These are phyloP conservation scores for Wickerhamomyces subpelliculosus DNA, from an alignment of 805 yeast genomes.

Conservation along the genomic window DNA sequence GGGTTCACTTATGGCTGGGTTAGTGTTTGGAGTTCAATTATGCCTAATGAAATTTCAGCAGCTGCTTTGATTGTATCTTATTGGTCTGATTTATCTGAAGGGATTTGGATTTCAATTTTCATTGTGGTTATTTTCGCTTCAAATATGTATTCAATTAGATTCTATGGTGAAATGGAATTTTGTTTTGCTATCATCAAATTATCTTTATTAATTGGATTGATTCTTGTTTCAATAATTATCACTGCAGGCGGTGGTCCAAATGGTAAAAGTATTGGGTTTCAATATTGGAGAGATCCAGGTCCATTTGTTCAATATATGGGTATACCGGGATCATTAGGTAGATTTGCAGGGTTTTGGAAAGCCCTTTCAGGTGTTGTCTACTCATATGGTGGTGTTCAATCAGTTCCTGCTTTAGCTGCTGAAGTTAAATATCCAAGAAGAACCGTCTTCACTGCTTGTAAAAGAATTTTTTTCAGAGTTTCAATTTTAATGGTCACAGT, in stretches of 20 bases:
- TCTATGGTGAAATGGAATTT: constrained; percentile 44
- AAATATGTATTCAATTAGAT: constrained; percentile 28
- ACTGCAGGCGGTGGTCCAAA: constrained; percentile 34
- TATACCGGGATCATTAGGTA: constrained; percentile 13
- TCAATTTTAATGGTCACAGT: constrained; percentile 19
- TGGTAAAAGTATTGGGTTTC: constrained; percentile 26
- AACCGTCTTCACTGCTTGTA: constrained; percentile 23
- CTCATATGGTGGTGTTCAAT: constrained; percentile 29
- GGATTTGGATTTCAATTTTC: constrained; percentile 34
- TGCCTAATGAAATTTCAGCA: constrained; percentile 36
- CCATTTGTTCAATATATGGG: constrained; percentile 2
- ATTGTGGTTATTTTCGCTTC: constrained; percentile 26
- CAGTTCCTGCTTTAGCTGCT: constrained; percentile 37
- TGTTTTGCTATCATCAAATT: constrained; percentile 33
- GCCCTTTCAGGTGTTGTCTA: constrained; percentile 30
- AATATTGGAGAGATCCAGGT: constrained; percentile 40
- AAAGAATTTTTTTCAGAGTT: constrained; percentile 6
- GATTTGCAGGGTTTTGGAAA: constrained; percentile 22
- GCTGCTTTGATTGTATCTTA: constrained; percentile 33
- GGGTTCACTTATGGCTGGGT: constrained; percentile 39
- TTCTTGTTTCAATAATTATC: constrained; percentile 37
- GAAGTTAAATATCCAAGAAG: constrained; percentile 27
- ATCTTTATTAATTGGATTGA: constrained; percentile 35
- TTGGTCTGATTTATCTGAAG: constrained; percentile 36
- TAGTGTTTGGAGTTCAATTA: constrained; percentile 32